Percentiles rank a stretch among this genome's conserved stretches.
Evolutionary conservation across 1,139 yeast species (phyloP).

Genomic region (Hemisphaericaspora lyxosophila): DNA sequence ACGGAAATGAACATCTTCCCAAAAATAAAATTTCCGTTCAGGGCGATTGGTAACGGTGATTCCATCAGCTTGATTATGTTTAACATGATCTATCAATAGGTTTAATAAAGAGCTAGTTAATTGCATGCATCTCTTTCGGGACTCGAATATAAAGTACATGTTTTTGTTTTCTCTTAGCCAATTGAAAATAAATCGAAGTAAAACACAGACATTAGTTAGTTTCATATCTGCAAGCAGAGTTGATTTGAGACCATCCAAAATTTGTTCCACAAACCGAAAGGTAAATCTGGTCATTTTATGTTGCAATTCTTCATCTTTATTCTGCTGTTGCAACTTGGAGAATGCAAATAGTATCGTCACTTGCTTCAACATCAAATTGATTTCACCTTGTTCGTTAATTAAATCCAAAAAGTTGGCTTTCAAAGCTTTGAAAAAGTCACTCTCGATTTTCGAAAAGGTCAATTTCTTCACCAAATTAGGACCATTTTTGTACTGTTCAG

Average conservation of each 20-base stretch:
- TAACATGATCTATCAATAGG: conserved; percentile 1
- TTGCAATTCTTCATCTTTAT: conserved; percentile 12
- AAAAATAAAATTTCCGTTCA: conserved; percentile 52
- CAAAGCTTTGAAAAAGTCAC: conserved; percentile 21
- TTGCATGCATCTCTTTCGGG: conserved; percentile 6
- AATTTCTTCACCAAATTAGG: conserved; percentile 25
- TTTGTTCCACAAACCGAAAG: conserved; percentile 33
- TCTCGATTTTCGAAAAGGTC: conserved; percentile 27
- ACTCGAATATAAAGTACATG: conserved; percentile 15
- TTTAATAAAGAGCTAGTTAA: conserved; percentile 6
- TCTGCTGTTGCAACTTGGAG: conserved; percentile 16
- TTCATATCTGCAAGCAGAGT: conserved; percentile 9
- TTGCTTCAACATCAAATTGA: conserved; percentile 23
- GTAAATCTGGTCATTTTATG: conserved; percentile 23
- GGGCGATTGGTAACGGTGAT: conserved; percentile 21
- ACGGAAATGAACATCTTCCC: conserved; percentile 62
- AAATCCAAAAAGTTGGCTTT: conserved; percentile 13
- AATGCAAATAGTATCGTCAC: conserved; percentile 26
- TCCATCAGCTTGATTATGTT: conserved; percentile 1
- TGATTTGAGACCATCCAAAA: conserved; percentile 24
- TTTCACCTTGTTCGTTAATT: conserved; percentile 10
- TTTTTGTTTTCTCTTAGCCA: conserved; percentile 52
- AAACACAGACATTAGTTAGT: conserved; percentile 15
- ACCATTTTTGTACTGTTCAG: conserved; percentile 27
- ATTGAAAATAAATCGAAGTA: conserved; percentile 50